A percentile compares a stretch with the other conserved stretches of the same genome.
Conservation (phyloP, 352 stramenopile genomes). For the Globisporangium recalcitrans region DNA sequence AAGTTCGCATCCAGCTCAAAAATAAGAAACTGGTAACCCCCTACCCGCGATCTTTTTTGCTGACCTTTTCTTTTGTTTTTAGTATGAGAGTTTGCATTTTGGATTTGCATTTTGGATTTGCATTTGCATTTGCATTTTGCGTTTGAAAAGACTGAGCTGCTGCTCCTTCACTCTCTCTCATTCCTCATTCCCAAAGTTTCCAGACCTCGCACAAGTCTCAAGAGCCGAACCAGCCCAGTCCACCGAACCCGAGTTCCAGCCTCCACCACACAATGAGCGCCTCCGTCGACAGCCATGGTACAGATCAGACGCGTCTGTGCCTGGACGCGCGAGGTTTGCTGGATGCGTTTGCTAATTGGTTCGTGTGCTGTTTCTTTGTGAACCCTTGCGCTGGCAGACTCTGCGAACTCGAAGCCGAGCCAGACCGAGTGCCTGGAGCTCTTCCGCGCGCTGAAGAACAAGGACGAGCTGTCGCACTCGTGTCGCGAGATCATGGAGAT, state of each 20-base stretch:
- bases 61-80: no score
- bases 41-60: not conserved
- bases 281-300: slow-evolving; percentile 33
- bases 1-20: no score
- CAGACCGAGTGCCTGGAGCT: slow-evolving; percentile 65
- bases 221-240: no score
- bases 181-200: slow-evolving; percentile 17
- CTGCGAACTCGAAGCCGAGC: slow-evolving; percentile 19
- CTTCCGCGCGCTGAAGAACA: slow-evolving; percentile 72
- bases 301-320: not conserved
- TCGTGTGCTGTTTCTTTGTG: not conserved
- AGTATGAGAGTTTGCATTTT: no score
- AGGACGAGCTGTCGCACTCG: slow-evolving; percentile 63
- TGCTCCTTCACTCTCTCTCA: no score
- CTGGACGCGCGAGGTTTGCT: no score
- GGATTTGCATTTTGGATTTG: no score
- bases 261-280: slow-evolving; percentile 23
- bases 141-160: no score
- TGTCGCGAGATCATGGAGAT: slow-evolving; percentile 79
- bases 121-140: no score
- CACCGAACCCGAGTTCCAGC: no score
- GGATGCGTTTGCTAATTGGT: not conserved
- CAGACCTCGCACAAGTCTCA: slow-evolving; percentile 10
- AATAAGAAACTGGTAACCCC: no score
- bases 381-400: not conserved